A percentile compares a stretch with the other conserved stretches of the same genome.
These are phyloP conservation scores for Polymyxa betae DNA, from an alignment of 208 protist species.

Conservation along the genomic window DNA sequence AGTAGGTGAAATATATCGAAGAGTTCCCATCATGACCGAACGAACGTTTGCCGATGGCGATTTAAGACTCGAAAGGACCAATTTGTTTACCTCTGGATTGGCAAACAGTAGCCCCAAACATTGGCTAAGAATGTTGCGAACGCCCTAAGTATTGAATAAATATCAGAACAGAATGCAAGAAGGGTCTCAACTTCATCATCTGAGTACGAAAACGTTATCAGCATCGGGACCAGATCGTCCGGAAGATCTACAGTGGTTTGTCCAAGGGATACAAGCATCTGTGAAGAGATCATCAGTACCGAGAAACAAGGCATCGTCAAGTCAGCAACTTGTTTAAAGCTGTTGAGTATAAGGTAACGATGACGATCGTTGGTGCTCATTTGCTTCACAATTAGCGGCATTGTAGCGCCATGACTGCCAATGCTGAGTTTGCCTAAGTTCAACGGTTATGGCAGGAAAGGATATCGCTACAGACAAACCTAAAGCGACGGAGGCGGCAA, in stretches of 20 bases:
- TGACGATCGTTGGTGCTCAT: neutral
- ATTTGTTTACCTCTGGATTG: neutral
- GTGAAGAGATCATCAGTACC: neutral
- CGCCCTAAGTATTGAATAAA: neutral
- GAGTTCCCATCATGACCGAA: constrained; percentile 6
- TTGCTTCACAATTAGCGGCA: neutral
- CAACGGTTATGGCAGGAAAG: neutral
- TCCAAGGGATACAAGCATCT: too few relatives aligned
- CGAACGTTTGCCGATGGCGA: neutral
- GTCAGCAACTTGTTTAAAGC: neutral
- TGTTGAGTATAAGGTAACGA: neutral
- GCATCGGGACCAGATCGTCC: too few relatives aligned
- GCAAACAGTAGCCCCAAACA: neutral
- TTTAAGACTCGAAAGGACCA: neutral
- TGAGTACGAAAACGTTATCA: neutral
- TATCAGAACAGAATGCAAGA: neutral
- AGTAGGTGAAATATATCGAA: neutral
- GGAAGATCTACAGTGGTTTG: too few relatives aligned
- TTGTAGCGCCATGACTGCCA: neutral
- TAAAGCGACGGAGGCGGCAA: neutral
- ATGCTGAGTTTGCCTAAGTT: neutral
- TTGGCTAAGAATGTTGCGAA: neutral
- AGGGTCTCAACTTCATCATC: too few relatives aligned
- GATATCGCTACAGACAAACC: neutral
- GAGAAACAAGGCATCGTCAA: neutral